These are phyloP conservation scores for Ogataea trehaloabstinens DNA, from an alignment of 805 yeast species.

Conservation along the genomic window DNA sequence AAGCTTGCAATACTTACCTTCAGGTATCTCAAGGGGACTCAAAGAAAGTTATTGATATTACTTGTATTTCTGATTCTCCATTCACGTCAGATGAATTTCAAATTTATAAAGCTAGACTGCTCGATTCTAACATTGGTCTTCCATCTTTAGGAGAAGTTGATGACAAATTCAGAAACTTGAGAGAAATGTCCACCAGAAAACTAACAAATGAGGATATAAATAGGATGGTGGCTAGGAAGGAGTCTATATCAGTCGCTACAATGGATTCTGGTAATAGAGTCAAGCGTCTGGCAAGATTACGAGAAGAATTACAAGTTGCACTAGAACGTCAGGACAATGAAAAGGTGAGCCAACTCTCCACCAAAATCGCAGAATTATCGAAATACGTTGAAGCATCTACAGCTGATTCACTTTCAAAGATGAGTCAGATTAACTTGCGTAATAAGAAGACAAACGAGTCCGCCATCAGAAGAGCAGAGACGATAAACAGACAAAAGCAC, in stretches of 20 bases:
- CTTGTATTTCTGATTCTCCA: slow-evolving; percentile 74
- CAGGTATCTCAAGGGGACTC: slow-evolving; percentile 80
- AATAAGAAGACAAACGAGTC: slow-evolving; percentile 80
- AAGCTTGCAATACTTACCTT: slow-evolving; percentile 51
- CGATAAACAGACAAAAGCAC: slow-evolving; percentile 52
- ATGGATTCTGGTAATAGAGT: slow-evolving; percentile 73
- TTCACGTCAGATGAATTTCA: slow-evolving; percentile 71
- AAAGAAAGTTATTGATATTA: slow-evolving; percentile 73
- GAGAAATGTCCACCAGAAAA: slow-evolving; percentile 59
- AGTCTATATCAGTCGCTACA: slow-evolving; percentile 51
- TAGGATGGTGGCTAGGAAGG: slow-evolving; percentile 72
- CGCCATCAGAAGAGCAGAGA: slow-evolving; percentile 76
- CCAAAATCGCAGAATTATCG: slow-evolving; percentile 38
- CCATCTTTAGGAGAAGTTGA: slow-evolving; percentile 67
- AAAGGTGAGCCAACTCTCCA: slow-evolving; percentile 44
- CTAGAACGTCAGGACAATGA: slow-evolving; percentile 50
- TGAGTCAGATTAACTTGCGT: slow-evolving; percentile 77
- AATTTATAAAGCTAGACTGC: slow-evolving; percentile 60
- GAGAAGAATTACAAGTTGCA: slow-evolving; percentile 76
- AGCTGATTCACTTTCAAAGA: slow-evolving; percentile 40
- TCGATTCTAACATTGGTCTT: slow-evolving; percentile 51
- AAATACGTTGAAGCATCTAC: slow-evolving; percentile 33
- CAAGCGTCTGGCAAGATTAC: slow-evolving; percentile 64
- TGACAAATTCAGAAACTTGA: slow-evolving; percentile 60
- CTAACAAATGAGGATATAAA: slow-evolving; percentile 74